These are phyloP conservation scores for Sesbania bispinosa DNA, from an alignment of 306 rosid genomes.

Conservation along the genomic window DNA sequence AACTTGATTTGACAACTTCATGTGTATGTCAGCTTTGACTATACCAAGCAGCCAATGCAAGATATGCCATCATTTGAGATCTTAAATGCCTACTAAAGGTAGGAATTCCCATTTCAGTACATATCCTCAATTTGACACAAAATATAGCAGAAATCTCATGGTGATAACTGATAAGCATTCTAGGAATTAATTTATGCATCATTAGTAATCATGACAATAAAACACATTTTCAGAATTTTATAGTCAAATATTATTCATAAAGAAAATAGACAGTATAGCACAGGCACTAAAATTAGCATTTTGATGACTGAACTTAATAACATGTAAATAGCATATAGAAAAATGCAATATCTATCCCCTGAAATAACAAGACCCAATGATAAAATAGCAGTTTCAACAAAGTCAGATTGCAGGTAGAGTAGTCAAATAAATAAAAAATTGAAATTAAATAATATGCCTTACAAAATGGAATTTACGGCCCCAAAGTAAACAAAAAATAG, in stretches of 20 bases:
- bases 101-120: background rate
- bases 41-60: background rate
- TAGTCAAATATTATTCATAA: background rate
- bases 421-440: constrained; percentile 1
- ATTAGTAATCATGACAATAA: background rate
- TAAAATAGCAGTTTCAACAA: background rate
- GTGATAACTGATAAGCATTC: background rate
- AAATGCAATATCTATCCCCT: background rate
- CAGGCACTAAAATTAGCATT: background rate
- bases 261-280: background rate
- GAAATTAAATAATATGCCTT: background rate
- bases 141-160: background rate
- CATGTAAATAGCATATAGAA: background rate
- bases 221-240: background rate
- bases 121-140: background rate
- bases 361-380: background rate
- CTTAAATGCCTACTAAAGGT: background rate
- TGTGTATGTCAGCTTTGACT: background rate
- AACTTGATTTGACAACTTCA: background rate
- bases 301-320: background rate
- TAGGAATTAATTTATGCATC: background rate
- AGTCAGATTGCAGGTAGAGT: background rate
- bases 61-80: background rate
- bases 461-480: background rate
- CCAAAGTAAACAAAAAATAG: background rate